Conservation (phyloP, 2,329 filamentous ascomycete species). For the Xylaria arbuscula region DNA sequence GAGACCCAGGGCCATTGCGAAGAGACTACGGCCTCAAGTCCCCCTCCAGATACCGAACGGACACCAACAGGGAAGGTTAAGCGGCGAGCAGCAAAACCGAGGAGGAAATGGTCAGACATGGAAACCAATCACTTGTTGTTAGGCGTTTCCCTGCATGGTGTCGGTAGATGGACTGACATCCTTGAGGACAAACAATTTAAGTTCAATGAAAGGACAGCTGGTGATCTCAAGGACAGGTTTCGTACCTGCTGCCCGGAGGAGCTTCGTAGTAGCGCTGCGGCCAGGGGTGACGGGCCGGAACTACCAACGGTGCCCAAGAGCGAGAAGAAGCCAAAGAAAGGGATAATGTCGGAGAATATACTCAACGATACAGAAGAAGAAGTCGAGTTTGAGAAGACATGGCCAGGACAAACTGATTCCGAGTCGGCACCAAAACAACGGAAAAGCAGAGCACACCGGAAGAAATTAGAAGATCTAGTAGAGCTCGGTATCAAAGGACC, state of each 20-base stretch:
- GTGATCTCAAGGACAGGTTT: slow-evolving; percentile 74
- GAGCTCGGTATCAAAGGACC: slow-evolving; percentile 70
- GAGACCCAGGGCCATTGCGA: slow-evolving; percentile 44
- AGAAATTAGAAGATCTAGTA: slow-evolving; percentile 65
- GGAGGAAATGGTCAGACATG: slow-evolving; percentile 72
- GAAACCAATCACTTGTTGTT: slow-evolving; percentile 72
- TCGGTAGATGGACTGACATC: slow-evolving; percentile 74
- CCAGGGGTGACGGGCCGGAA: slow-evolving; percentile 49
- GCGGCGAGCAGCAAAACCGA: slow-evolving; percentile 66
- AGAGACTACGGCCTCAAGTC: slow-evolving; percentile 46
- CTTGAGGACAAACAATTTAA: slow-evolving; percentile 69
- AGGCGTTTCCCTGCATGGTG: slow-evolving; percentile 70
- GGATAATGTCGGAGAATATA: slow-evolving; percentile 66
- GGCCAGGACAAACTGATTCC: slow-evolving; percentile 47
- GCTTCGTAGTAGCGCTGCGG: slow-evolving; percentile 57
- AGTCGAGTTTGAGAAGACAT: slow-evolving; percentile 41
- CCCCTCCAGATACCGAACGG: slow-evolving; percentile 47
- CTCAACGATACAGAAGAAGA: slow-evolving; percentile 61
- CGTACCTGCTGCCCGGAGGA: slow-evolving; percentile 73
- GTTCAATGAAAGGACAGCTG: slow-evolving; percentile 70
- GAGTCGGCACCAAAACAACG: slow-evolving; percentile 56
- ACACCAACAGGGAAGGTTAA: slow-evolving; percentile 57
- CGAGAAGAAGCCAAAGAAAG: slow-evolving; percentile 58
- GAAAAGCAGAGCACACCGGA: slow-evolving; percentile 66
- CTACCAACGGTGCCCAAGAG: slow-evolving; percentile 40